Conservation (phyloP, 2,329 filamentous ascomycete species). For the Ambrosiella xylebori region DNA sequence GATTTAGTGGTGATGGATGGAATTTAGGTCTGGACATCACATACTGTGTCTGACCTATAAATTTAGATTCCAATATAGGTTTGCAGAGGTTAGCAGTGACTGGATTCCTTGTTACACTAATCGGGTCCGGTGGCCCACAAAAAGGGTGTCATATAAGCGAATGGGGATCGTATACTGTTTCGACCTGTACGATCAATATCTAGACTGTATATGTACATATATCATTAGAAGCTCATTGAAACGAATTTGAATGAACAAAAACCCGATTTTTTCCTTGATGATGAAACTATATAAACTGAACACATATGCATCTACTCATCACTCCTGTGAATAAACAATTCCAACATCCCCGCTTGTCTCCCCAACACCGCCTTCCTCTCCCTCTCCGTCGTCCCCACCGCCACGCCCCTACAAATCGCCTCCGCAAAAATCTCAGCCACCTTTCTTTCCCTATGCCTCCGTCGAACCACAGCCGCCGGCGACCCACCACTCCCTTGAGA, state of each 20-base stretch:
- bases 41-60: no score
- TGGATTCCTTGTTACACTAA: no score
- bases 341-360: slow-evolving; percentile 47
- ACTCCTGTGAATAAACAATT: slow-evolving; percentile 39
- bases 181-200: no score
- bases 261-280: no score
- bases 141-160: no score
- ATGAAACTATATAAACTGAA: neutral
- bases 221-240: neutral
- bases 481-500: slow-evolving; percentile 4
- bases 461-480: slow-evolving; percentile 24
- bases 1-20: no score
- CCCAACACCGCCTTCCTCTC: slow-evolving; percentile 39
- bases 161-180: no score
- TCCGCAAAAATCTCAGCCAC: slow-evolving; percentile 49
- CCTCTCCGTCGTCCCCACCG: slow-evolving; percentile 31
- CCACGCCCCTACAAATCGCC: slow-evolving; percentile 38
- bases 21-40: no score
- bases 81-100: no score
- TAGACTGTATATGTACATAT: no score
- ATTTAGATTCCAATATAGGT: no score
- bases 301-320: slow-evolving; percentile 14
- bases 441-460: slow-evolving; percentile 40
- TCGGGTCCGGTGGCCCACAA: no score
- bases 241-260: neutral